Evolutionary conservation across 345 rosid genomes (phyloP).

Genomic region (Salix udensis): DNA sequence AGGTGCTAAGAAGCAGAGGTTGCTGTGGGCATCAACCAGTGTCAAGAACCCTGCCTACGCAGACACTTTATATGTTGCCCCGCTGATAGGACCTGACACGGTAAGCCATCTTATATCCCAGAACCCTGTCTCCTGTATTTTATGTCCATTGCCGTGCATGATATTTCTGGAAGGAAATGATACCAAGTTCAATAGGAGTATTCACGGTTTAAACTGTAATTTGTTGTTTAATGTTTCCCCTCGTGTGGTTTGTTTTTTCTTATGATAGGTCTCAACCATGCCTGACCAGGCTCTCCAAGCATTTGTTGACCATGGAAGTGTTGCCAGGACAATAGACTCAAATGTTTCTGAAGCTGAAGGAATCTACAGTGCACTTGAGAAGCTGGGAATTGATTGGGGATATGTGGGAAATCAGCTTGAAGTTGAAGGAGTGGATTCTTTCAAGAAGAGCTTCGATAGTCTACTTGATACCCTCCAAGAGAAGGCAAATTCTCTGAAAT

Average conservation of each 20-base stretch:
- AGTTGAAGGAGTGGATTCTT: slow-evolving; percentile 82
- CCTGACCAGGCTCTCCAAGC: slow-evolving; percentile 99
- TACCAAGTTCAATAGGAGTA: not conserved
- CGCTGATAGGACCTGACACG: slow-evolving; percentile 96
- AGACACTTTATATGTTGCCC: slow-evolving; percentile 80
- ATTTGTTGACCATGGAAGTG: slow-evolving; percentile 74
- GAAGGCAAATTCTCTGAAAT: slow-evolving; percentile 86
- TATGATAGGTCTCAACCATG: slow-evolving; percentile 86
- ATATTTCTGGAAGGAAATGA: not conserved
- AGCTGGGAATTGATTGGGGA: slow-evolving; percentile 88
- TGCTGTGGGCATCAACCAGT: slow-evolving; percentile 96
- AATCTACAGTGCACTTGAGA: slow-evolving; percentile 90
- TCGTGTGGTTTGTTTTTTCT: not conserved
- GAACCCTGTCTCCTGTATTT: not conserved
- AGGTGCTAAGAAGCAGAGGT: slow-evolving; percentile 96
- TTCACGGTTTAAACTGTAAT: not conserved
- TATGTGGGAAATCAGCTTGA: slow-evolving; percentile 79
- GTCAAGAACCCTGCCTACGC: slow-evolving; percentile 96
- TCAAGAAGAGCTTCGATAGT: slow-evolving; percentile 93
- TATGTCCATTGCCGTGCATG: not conserved
- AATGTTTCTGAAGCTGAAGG: slow-evolving; percentile 91
- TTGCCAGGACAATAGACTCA: slow-evolving; percentile 82
- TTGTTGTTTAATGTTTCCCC: not conserved
- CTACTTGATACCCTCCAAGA: slow-evolving; percentile 89
- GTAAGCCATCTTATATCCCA: slow-evolving; percentile 35